phyloP scores from a whole-genome alignment of 495 filamentous ascomycete species.

The Collariella sp. region DNA sequence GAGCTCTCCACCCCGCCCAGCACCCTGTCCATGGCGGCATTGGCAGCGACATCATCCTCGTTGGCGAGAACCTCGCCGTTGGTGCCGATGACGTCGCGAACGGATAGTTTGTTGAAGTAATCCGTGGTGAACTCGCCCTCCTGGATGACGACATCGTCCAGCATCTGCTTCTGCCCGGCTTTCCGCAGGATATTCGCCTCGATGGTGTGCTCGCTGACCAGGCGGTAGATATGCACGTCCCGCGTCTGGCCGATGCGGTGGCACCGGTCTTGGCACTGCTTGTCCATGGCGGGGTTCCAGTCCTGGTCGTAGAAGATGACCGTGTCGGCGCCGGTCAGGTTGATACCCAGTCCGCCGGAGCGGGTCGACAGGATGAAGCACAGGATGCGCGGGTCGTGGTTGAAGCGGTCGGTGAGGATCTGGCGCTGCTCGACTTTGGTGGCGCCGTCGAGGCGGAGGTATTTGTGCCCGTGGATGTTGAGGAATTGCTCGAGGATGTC shows the following conservation, averaged over 20 bases:
- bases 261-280: conserved; percentile 95
- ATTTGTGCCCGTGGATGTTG: conserved; percentile 95
- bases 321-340: conserved; percentile 91
- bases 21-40: conserved; percentile 79
- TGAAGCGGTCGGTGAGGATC: conserved; percentile 93
- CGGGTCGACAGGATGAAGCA: conserved; percentile 93
- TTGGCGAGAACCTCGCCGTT: conserved; percentile 46
- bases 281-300: conserved; percentile 99
- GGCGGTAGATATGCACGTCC: conserved; percentile 96
- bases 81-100: conserved; percentile 59
- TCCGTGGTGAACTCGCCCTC: conserved; percentile 98
- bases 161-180: conserved; percentile 91
- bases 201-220: conserved; percentile 95
- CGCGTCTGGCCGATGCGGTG: conserved; percentile 97
- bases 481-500: conserved; percentile 97
- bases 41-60: conserved; percentile 57
- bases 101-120: conserved; percentile 77
- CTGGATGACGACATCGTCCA: conserved; percentile 97
- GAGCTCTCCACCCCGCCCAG: conserved; percentile 52
- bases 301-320: conserved; percentile 99
- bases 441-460: conserved; percentile 79
- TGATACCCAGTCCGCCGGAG: conserved; percentile 92
- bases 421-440: conserved; percentile 95
- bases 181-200: conserved; percentile 98
- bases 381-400: conserved; percentile 83